Conservation (phyloP, 2,329 filamentous ascomycete species). For the Elsinoe arachidis region DNA sequence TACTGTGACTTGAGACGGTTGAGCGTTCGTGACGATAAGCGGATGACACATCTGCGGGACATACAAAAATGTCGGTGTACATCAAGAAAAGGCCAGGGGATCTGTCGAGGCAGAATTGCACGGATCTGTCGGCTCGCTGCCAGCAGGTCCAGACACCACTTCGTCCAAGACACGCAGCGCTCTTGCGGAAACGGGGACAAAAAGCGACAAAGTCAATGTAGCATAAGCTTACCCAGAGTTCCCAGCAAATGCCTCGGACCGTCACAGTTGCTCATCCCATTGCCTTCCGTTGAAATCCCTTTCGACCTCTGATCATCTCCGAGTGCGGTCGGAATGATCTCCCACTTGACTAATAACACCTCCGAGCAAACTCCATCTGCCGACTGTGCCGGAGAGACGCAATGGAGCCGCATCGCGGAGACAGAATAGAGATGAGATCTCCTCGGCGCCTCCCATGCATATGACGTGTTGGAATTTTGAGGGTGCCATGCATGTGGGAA, state of each 20-base stretch:
- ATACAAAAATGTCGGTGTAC: too few species aligned
- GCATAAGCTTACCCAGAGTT: slow-evolving; percentile 1
- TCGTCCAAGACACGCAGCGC: background rate
- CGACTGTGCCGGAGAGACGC: background rate
- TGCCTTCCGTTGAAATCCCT: background rate
- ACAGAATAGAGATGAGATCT: background rate
- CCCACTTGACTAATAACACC: background rate
- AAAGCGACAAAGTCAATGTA: slow-evolving; percentile 7
- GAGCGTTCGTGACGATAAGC: too few species aligned
- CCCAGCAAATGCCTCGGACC: background rate
- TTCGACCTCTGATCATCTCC: background rate
- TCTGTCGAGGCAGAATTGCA: background rate
- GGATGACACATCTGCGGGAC: too few species aligned
- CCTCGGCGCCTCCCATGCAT: background rate
- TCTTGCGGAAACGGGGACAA: background rate
- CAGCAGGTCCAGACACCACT: background rate
- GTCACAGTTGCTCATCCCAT: background rate
- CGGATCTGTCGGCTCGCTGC: background rate
- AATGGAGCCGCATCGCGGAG: background rate
- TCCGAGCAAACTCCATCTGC: background rate
- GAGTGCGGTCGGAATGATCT: background rate
- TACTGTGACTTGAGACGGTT: background rate
- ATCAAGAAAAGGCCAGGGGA: background rate
- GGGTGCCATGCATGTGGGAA: background rate
- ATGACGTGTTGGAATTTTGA: background rate